Evolutionary conservation across 768 basidiomycete species (phyloP).

Genomic region (Mycena kentingensis): DNA sequence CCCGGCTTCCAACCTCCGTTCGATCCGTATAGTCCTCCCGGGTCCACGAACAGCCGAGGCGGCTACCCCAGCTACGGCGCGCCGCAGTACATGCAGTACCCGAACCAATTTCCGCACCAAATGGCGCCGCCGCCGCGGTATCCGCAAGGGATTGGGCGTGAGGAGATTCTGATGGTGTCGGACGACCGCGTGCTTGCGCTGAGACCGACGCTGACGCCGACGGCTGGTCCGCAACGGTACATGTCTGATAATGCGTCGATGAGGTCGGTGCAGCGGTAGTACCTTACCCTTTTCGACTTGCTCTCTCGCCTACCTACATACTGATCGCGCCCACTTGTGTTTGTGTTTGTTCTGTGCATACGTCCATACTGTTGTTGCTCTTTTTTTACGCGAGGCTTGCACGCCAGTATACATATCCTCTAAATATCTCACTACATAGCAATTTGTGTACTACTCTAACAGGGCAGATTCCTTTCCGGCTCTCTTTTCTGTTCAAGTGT

Average conservation of each 20-base stretch:
- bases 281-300: no score
- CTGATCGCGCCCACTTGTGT: no score
- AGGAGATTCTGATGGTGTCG: slow-evolving; percentile 88
- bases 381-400: no score
- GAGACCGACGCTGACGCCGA: no score
- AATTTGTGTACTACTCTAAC: no score
- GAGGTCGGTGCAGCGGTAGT: slow-evolving; percentile 44
- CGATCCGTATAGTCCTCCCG: slow-evolving; percentile 34
- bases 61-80: slow-evolving; percentile 37
- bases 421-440: no score
- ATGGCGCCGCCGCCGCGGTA: slow-evolving; percentile 28
- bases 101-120: slow-evolving; percentile 40
- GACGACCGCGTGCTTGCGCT: slow-evolving; percentile 83
- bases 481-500: no score
- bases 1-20: slow-evolving; percentile 30
- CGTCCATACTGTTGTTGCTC: no score
- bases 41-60: slow-evolving; percentile 18
- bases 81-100: slow-evolving; percentile 36
- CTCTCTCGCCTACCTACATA: no score
- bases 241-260: slow-evolving; percentile 49
- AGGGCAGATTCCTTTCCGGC: no score
- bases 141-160: slow-evolving; percentile 57
- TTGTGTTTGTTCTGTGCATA: no score
- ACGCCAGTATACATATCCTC: no score
- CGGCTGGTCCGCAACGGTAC: slow-evolving; percentile 39